Evolutionary conservation across 1,284 basidiomycete species (phyloP).

Genomic region (Porodaedalea pini): DNA sequence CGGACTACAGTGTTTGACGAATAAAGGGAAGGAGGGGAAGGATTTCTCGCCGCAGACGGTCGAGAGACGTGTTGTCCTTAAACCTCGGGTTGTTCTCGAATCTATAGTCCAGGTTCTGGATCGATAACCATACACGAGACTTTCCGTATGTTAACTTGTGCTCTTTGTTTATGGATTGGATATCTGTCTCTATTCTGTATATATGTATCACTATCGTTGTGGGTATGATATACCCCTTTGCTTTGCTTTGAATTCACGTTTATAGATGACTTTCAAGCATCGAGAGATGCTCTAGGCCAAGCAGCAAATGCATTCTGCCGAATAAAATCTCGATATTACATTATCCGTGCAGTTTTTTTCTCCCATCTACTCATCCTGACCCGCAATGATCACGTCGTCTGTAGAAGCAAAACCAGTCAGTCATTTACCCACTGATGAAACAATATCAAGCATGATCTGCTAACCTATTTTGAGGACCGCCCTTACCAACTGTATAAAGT

Average conservation of each 20-base stretch:
- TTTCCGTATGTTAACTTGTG: background rate
- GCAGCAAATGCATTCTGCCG: too few species aligned
- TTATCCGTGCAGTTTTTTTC: slow-evolving; percentile 3
- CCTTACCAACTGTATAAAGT: slow-evolving; percentile 51
- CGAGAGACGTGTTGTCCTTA: slow-evolving; percentile 57
- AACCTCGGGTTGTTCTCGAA: slow-evolving; percentile 70
- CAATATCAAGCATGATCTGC: slow-evolving; percentile 25
- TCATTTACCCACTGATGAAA: background rate
- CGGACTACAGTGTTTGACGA: slow-evolving; percentile 59
- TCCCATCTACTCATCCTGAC: slow-evolving; percentile 54
- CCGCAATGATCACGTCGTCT: slow-evolving; percentile 68
- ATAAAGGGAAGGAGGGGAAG: slow-evolving; percentile 34
- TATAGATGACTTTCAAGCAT: too few species aligned
- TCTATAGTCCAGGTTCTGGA: slow-evolving; percentile 42
- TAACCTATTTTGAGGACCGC: slow-evolving; percentile 73
- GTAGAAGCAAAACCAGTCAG: slow-evolving; percentile 13
- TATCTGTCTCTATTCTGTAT: background rate
- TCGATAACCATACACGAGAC: slow-evolving; percentile 1
- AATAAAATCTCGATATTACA: slow-evolving; percentile 8
- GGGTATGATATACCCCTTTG: background rate
- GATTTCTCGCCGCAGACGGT: slow-evolving; percentile 37
- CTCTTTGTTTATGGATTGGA: background rate
- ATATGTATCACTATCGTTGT: background rate
- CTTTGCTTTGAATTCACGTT: background rate
- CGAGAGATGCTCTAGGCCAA: too few species aligned